Evolutionary conservation across 192 early-diverging fungal genomes (phyloP).

Genomic region (Coemansia sp.): DNA sequence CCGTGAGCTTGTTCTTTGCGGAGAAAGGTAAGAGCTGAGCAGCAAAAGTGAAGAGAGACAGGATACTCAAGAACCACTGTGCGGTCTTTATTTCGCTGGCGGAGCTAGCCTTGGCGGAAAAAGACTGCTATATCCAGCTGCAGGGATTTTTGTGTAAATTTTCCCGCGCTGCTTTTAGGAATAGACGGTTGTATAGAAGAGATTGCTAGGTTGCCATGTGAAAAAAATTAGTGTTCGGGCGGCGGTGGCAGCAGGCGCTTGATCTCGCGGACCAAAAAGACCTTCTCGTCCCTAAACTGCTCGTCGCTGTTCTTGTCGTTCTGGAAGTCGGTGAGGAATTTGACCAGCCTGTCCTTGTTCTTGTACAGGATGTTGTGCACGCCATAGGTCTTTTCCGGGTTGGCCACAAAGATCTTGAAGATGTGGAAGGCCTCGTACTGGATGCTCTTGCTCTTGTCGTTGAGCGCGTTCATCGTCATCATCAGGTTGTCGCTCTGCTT

Average conservation of each 20-base stretch:
- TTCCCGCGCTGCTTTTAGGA: neutral
- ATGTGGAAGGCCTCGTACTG: constrained; percentile 99
- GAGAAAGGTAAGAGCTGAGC: neutral
- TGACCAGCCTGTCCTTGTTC: constrained; percentile 87
- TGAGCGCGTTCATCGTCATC: constrained; percentile 95
- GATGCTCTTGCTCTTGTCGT: constrained; percentile 95
- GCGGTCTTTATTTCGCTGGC: neutral
- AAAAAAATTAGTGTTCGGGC: constrained; percentile 6
- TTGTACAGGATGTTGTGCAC: constrained; percentile 89
- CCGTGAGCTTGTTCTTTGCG: neutral
- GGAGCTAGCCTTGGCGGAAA: neutral
- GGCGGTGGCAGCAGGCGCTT: constrained; percentile 41
- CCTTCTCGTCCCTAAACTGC: constrained; percentile 98
- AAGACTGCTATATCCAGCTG: neutral
- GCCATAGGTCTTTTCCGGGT: constrained; percentile 92
- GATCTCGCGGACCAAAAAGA: constrained; percentile 92
- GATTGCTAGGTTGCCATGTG: neutral
- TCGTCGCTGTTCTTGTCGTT: constrained; percentile 97
- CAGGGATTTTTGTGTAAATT: neutral
- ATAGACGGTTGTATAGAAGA: neutral
- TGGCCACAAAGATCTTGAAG: constrained; percentile 99
- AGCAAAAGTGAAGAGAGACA: neutral
- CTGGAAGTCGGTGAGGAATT: constrained; percentile 88
- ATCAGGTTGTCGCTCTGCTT: constrained; percentile 89
- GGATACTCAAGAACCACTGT: neutral